Conservation (phyloP, 306 rosid species). For the Benincasa hispida region DNA sequence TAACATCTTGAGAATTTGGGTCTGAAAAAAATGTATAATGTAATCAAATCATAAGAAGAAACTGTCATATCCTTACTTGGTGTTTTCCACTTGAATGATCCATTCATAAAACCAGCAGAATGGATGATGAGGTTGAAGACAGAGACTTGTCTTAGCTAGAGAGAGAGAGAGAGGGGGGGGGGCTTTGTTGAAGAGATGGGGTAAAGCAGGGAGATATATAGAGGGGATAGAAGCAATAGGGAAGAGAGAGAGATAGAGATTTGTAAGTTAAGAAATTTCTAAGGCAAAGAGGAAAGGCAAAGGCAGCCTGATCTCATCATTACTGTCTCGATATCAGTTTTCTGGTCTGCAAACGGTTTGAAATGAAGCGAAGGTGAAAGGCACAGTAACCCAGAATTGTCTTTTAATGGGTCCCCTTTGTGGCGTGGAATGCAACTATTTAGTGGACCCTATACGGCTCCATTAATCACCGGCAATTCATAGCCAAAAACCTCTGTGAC, state of each 20-base stretch:
- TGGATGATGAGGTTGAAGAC: constrained; percentile 4
- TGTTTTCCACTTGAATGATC: constrained; percentile 68
- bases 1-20: background rate
- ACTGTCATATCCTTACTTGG: constrained; percentile 35
- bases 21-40: background rate
- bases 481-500: background rate
- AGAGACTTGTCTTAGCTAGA: background rate
- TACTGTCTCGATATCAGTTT: background rate
- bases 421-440: constrained; percentile 9
- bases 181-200: background rate
- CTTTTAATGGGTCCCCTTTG: background rate
- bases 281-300: background rate
- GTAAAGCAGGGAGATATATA: background rate
- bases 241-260: background rate
- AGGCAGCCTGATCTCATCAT: background rate
- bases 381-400: constrained; percentile 1
- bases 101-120: constrained; percentile 33
- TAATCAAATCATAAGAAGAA: background rate
- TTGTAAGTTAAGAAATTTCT: background rate
- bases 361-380: background rate
- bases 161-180: constrained; percentile 11
- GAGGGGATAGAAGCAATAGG: background rate
- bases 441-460: constrained; percentile 2
- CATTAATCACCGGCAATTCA: constrained; percentile 5
- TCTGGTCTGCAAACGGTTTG: constrained; percentile 3